phyloP scores from a whole-genome alignment of 352 stramenopile species.

The Phytophthora europaea region DNA sequence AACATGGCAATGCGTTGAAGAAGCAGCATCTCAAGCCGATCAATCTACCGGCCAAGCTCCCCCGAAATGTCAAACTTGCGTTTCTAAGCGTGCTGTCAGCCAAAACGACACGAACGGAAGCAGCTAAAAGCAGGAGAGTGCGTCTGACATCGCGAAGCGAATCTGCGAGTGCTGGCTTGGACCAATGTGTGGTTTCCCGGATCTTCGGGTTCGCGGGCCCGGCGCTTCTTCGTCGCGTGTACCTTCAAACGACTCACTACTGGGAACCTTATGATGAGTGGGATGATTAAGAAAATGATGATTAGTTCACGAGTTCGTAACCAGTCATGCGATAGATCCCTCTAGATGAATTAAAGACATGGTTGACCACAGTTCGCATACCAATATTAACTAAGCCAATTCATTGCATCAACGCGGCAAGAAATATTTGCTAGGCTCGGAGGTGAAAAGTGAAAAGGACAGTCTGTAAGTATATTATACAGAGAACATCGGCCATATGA shows the following conservation, averaged over 20 bases:
- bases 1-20: slow-evolving; percentile 8
- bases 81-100: slow-evolving; percentile 18
- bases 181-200: slow-evolving; percentile 6
- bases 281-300: neutral
- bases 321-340: too few species aligned
- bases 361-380: too few species aligned
- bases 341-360: too few species aligned
- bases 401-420: too few species aligned
- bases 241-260: slow-evolving; percentile 9
- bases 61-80: slow-evolving; percentile 4
- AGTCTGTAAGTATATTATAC: too few species aligned
- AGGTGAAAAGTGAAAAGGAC: too few species aligned
- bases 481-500: too few species aligned
- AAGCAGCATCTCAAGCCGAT: slow-evolving; percentile 15
- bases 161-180: neutral
- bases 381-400: too few species aligned
- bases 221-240: slow-evolving; percentile 21
- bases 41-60: slow-evolving; percentile 1
- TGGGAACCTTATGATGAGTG: neutral
- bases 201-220: slow-evolving; percentile 23
- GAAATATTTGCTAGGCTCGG: too few species aligned
- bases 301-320: too few species aligned
- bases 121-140: neutral
- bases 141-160: neutral
- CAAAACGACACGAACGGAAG: neutral